Evolutionary conservation across 2,329 filamentous ascomycete genomes (phyloP).

Genomic region (Ophiostoma triangulosporum): DNA sequence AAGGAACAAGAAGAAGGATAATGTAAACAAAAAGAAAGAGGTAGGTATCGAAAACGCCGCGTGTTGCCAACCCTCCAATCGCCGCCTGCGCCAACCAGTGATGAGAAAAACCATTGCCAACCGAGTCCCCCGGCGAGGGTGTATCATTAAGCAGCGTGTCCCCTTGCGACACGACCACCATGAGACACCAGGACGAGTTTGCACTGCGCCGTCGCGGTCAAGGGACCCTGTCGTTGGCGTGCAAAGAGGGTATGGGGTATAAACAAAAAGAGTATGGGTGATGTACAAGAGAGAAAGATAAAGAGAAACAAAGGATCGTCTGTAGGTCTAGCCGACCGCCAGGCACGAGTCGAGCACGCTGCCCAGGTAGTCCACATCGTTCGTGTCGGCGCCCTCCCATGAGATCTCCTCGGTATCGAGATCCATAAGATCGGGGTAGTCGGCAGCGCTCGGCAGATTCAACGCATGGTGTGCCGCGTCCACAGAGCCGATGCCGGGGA

Average conservation of each 20-base stretch:
- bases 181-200: neutral
- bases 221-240: neutral
- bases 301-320: neutral
- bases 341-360: constrained; percentile 43
- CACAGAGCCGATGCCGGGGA: constrained; percentile 6
- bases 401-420: constrained; percentile 40
- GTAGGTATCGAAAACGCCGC: neutral
- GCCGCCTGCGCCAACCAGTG: neutral
- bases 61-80: neutral
- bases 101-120: neutral
- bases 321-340: constrained; percentile 25
- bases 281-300: neutral
- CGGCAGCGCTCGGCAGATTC: constrained; percentile 32
- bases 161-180: too few relatives aligned
- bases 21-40: neutral
- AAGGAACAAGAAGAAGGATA: constrained; percentile 1
- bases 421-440: constrained; percentile 42
- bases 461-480: neutral
- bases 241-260: neutral
- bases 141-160: constrained; percentile 1
- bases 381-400: constrained; percentile 47
- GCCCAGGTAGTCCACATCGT: constrained; percentile 40
- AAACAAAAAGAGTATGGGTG: neutral
- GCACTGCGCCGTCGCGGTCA: neutral
- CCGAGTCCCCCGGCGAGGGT: neutral